Percentiles rank a stretch among this genome's conserved stretches.
Evolutionary conservation across 768 basidiomycete species (phyloP).

Genomic region (Boletus patriciae): DNA sequence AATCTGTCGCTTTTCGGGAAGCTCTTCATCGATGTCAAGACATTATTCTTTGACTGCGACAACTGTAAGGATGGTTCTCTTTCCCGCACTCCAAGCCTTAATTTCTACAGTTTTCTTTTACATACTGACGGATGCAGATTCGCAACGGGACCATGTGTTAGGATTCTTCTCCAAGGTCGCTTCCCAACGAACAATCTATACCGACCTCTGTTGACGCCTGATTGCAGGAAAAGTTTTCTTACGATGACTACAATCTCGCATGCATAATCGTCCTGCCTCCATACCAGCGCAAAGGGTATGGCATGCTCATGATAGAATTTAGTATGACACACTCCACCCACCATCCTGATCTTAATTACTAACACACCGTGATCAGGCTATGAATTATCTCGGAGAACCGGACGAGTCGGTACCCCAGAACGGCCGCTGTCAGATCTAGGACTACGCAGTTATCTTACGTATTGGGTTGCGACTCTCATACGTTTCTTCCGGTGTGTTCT

Average conservation of each 20-base stretch:
- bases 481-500: conserved; percentile 72
- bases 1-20: conserved; percentile 95
- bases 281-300: conserved; percentile 85
- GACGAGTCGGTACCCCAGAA: conserved; percentile 89
- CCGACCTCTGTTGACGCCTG: background rate
- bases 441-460: conserved; percentile 83
- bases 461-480: conserved; percentile 82
- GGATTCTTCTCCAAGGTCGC: conserved; percentile 66
- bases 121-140: conserved; percentile 81
- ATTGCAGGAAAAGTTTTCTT: conserved; percentile 84
- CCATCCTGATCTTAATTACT: background rate
- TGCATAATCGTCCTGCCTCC: conserved; percentile 96
- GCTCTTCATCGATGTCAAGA: conserved; percentile 98
- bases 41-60: conserved; percentile 86
- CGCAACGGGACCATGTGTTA: conserved; percentile 77
- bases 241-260: conserved; percentile 96
- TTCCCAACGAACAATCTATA: background rate
- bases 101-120: conserved; percentile 72
- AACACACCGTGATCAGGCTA: conserved; percentile 67
- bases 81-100: background rate
- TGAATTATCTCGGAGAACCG: conserved; percentile 78
- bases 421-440: conserved; percentile 94
- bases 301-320: conserved; percentile 97
- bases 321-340: conserved; percentile 54
- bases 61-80: conserved; percentile 57